Conservation (phyloP, 2,329 filamentous ascomycete species). For the Alternaria angustiovoidea region DNA sequence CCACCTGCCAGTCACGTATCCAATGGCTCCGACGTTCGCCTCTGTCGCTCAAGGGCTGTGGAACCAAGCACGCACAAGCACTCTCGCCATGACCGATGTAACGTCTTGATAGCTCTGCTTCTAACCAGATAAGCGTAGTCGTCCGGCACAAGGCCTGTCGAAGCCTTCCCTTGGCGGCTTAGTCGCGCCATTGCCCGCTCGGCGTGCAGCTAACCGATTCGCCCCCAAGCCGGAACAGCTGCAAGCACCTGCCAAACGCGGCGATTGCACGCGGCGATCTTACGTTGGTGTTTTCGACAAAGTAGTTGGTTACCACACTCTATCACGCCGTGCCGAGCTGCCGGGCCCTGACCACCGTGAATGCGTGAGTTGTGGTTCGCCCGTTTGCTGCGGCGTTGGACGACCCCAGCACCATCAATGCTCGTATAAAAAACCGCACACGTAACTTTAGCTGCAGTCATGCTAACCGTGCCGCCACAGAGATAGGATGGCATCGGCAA, state of each 20-base stretch:
- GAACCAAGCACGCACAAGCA: conserved; percentile 37
- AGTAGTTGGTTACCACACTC: conserved; percentile 1
- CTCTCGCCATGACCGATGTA: conserved; percentile 38
- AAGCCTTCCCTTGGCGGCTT: conserved; percentile 43
- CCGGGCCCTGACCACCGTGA: conserved; percentile 9
- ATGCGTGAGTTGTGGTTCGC: conserved; percentile 13
- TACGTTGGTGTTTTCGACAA: conserved; percentile 28
- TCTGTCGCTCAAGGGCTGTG: conserved; percentile 15
- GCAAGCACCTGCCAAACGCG: conserved; percentile 37
- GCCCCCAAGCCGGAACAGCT: conserved; percentile 14
- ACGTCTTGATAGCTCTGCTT: conserved; percentile 35
- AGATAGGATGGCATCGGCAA: conserved; percentile 9
- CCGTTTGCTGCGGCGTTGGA: background rate
- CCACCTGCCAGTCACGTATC: conserved; percentile 12
- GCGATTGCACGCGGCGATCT: conserved; percentile 24
- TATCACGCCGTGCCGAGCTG: conserved; percentile 18
- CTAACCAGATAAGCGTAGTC: conserved; percentile 20
- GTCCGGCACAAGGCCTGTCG: conserved; percentile 31
- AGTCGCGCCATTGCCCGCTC: conserved; percentile 24
- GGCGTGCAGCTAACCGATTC: conserved; percentile 13
- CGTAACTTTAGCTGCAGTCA: conserved; percentile 3
- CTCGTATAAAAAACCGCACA: background rate
- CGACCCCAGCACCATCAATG: conserved; percentile 3
- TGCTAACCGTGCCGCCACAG: background rate
- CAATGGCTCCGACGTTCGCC: conserved; percentile 25